Conservation (phyloP, 2,329 filamentous ascomycete genomes). For the Aspergillus tanneri region DNA sequence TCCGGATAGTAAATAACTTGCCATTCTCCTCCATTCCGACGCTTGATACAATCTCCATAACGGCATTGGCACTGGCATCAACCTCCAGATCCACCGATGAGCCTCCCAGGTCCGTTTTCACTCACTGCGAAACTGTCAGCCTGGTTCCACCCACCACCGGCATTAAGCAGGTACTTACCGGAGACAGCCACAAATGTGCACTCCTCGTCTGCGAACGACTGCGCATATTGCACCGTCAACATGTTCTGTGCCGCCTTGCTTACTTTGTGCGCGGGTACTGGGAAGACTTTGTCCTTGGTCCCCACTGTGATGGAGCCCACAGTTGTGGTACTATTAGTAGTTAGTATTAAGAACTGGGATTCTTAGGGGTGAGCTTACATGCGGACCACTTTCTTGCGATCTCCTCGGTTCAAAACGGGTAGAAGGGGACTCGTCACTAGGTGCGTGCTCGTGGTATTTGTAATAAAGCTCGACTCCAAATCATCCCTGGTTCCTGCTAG, state of each 20-base stretch:
- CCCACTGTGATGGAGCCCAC: constrained; percentile 44
- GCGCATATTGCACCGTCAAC: constrained; percentile 40
- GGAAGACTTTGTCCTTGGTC: constrained; percentile 18
- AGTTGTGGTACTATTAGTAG: constrained; percentile 37
- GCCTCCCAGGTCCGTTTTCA: constrained; percentile 47
- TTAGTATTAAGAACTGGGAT: neutral
- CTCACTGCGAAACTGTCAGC: constrained; percentile 38
- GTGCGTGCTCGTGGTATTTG: constrained; percentile 46
- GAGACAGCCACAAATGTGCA: constrained; percentile 45
- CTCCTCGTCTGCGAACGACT: constrained; percentile 35
- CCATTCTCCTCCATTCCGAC: constrained; percentile 44
- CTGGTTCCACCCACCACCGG: neutral
- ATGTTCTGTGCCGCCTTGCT: constrained; percentile 52
- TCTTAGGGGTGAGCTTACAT: constrained; percentile 35
- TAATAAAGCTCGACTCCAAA: constrained; percentile 39
- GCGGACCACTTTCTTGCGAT: constrained; percentile 46
- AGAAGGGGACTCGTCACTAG: constrained; percentile 42
- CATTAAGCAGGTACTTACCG: constrained; percentile 32
- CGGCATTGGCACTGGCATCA: constrained; percentile 39
- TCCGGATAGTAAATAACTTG: constrained; percentile 49
- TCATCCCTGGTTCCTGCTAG: constrained; percentile 30
- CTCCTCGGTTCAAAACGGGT: constrained; percentile 39
- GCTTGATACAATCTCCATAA: constrained; percentile 47
- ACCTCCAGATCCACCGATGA: constrained; percentile 44
- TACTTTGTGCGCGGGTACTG: constrained; percentile 44